These are phyloP conservation scores for Pseudogymnoascus sp. DNA, from an alignment of 2,329 filamentous ascomycete species.

Conservation along the genomic window DNA sequence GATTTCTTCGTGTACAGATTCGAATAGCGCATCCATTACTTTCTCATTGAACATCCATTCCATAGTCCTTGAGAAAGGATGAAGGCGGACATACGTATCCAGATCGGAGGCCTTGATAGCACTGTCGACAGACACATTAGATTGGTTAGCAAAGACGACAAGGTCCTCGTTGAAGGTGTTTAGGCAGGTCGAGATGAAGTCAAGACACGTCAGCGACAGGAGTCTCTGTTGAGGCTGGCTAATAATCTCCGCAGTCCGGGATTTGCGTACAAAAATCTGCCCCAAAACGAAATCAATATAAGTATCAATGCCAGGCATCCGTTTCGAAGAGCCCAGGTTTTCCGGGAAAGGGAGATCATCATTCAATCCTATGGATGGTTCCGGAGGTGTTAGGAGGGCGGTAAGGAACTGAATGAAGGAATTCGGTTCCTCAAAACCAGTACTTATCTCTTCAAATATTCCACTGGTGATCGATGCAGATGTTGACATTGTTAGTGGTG, in stretches of 20 bases:
- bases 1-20: slow-evolving; percentile 67
- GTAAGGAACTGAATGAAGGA: slow-evolving; percentile 74
- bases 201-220: slow-evolving; percentile 70
- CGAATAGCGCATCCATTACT: slow-evolving; percentile 71
- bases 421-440: slow-evolving; percentile 76
- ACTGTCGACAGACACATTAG: slow-evolving; percentile 64
- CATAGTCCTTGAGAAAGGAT: slow-evolving; percentile 91
- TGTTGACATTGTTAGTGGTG: slow-evolving; percentile 13
- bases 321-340: slow-evolving; percentile 65
- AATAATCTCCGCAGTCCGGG: slow-evolving; percentile 45
- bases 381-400: slow-evolving; percentile 59
- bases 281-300: slow-evolving; percentile 90
- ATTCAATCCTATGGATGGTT: slow-evolving; percentile 52
- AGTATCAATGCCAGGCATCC: slow-evolving; percentile 78
- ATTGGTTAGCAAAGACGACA: slow-evolving; percentile 68
- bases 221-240: slow-evolving; percentile 63
- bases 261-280: slow-evolving; percentile 61
- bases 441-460: slow-evolving; percentile 65
- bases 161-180: slow-evolving; percentile 90
- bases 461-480: slow-evolving; percentile 45
- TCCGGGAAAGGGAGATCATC: slow-evolving; percentile 83
- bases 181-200: slow-evolving; percentile 73
- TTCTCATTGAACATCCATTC: slow-evolving; percentile 97
- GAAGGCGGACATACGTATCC: slow-evolving; percentile 71
- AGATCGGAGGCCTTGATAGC: slow-evolving; percentile 68